phyloP scores from a whole-genome alignment of 305 asterid genomes.

The Fraxinus angustifolia region DNA sequence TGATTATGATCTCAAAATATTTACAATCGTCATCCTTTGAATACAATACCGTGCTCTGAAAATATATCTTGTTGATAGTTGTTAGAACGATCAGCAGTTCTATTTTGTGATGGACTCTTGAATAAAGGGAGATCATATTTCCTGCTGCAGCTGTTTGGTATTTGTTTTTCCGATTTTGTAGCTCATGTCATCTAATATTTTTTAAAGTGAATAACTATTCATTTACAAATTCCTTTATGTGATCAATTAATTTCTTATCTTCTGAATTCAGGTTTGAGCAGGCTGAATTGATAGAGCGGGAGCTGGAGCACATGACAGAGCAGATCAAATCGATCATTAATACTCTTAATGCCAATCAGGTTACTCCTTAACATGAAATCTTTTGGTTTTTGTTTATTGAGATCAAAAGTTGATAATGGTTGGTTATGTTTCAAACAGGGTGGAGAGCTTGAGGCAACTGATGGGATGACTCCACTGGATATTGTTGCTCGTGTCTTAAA shows the following conservation, averaged over 20 bases:
- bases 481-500: constrained; percentile 79
- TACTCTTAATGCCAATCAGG: constrained; percentile 76
- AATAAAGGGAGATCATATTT: not conserved
- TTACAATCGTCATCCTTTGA: not conserved
- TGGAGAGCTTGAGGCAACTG: constrained; percentile 76
- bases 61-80: constrained; percentile 7
- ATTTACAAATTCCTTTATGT: not conserved
- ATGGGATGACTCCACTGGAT: constrained; percentile 80
- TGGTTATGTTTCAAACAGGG: constrained; percentile 45
- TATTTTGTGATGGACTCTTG: not conserved
- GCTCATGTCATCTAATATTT: not conserved
- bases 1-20: not conserved
- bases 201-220: not conserved
- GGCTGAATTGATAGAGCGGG: constrained; percentile 78
- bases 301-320: constrained; percentile 80
- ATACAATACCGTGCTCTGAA: not conserved
- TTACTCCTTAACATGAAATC: constrained; percentile 19
- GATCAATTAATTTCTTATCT: not conserved
- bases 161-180: not conserved
- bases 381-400: not conserved
- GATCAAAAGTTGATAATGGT: not conserved
- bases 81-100: not conserved
- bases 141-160: not conserved
- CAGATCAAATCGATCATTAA: constrained; percentile 74
- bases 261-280: constrained; percentile 73